Percentiles rank a stretch among this genome's conserved stretches.
Evolutionary conservation across 495 filamentous ascomycete genomes (phyloP).

Genomic region (Rostrohypoxylon terebratum): DNA sequence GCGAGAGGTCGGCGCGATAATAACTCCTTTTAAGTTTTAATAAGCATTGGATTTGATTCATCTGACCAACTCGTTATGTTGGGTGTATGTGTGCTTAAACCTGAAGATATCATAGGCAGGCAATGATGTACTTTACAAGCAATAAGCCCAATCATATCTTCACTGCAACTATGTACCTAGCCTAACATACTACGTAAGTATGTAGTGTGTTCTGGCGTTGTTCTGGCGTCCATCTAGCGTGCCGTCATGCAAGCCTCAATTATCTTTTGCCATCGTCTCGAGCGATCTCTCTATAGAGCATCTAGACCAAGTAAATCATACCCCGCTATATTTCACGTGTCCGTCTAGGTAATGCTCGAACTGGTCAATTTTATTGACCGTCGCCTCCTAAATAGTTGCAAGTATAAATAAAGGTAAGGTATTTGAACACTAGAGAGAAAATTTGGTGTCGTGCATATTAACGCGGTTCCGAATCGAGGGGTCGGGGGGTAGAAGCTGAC

Average conservation of each 20-base stretch:
- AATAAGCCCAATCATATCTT: neutral
- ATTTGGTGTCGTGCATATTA: conserved; percentile 9
- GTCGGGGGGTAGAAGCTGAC: neutral
- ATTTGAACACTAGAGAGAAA: neutral
- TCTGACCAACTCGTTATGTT: conserved; percentile 44
- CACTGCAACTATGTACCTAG: neutral
- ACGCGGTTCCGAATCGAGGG: neutral
- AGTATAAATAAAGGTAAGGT: neutral
- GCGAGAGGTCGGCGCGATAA: conserved; percentile 30
- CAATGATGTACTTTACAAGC: conserved; percentile 7
- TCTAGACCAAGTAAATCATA: conserved; percentile 28
- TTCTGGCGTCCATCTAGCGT: conserved; percentile 46
- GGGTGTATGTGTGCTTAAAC: conserved; percentile 31
- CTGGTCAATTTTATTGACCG: conserved; percentile 22
- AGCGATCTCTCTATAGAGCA: conserved; percentile 25
- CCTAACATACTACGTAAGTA: neutral
- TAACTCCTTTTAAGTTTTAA: conserved; percentile 37
- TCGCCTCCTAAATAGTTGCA: conserved; percentile 25
- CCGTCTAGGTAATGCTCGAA: conserved; percentile 26
- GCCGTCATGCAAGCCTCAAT: conserved; percentile 45
- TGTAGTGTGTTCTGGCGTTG: conserved; percentile 34
- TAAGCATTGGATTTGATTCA: conserved; percentile 43
- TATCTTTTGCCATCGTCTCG: conserved; percentile 26
- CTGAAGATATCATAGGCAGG: conserved; percentile 21
- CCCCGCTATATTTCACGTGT: conserved; percentile 35